Evolutionary conservation across 2,329 filamentous ascomycete genomes (phyloP).

Genomic region (Polytolypa hystricis): DNA sequence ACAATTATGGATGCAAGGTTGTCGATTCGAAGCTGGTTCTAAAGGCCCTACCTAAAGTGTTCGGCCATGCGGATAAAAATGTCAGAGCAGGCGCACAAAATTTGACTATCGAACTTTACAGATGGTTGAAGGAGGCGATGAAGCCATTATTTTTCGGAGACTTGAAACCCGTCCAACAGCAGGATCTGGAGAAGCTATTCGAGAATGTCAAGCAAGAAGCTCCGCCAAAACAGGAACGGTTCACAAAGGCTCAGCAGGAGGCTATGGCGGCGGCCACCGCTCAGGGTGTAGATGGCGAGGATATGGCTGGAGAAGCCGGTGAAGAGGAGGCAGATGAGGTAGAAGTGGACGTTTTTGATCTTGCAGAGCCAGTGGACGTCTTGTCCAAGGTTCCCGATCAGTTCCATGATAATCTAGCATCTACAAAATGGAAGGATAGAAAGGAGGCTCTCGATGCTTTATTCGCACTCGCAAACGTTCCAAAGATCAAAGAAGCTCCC

Average conservation of each 20-base stretch:
- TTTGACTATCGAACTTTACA: conserved; percentile 84
- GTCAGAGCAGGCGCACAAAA: conserved; percentile 88
- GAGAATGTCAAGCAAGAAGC: conserved; percentile 85
- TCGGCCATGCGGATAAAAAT: conserved; percentile 96
- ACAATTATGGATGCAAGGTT: conserved; percentile 89
- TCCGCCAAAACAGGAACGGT: conserved; percentile 76
- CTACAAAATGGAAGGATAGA: conserved; percentile 95
- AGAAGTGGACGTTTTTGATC: conserved; percentile 70
- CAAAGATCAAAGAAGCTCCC: conserved; percentile 80
- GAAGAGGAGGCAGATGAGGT: conserved; percentile 49
- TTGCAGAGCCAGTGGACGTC: conserved; percentile 81
- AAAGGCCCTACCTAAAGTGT: conserved; percentile 78
- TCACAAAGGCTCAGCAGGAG: conserved; percentile 81
- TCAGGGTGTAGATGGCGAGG: conserved; percentile 42
- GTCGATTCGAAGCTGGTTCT: conserved; percentile 87
- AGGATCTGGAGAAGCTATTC: conserved; percentile 85
- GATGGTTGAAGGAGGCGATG: conserved; percentile 96
- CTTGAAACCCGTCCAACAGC: conserved; percentile 87
- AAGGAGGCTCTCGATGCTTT: conserved; percentile 88
- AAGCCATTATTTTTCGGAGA: conserved; percentile 97
- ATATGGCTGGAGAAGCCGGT: conserved; percentile 49
- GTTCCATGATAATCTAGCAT: conserved; percentile 72
- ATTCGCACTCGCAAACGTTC: conserved; percentile 65
- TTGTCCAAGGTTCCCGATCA: conserved; percentile 68
- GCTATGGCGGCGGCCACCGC: conserved; percentile 61